A percentile compares a stretch with the other conserved stretches of the same genome.
Evolutionary conservation across 495 filamentous ascomycete species (phyloP).

Genomic region (Rhizodiscina lignyota): DNA sequence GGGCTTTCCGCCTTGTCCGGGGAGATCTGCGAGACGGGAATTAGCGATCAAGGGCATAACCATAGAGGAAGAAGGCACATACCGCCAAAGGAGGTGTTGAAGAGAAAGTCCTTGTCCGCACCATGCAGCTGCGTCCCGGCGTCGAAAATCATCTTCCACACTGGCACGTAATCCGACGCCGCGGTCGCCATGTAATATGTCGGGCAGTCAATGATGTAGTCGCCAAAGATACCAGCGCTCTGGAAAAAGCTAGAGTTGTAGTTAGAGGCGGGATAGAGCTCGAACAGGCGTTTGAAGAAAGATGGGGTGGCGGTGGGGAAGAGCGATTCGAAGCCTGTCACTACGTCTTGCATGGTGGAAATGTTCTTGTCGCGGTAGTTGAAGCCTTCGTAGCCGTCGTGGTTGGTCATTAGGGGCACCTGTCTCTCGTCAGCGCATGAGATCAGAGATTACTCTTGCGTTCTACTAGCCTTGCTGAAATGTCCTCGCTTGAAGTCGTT

Average conservation of each 20-base stretch:
- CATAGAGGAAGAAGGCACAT: too few relatives aligned
- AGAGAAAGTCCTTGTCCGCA: constrained; percentile 1
- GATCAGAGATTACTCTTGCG: too few relatives aligned
- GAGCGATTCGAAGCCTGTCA: too few relatives aligned
- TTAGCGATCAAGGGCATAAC: too few relatives aligned
- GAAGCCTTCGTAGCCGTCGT: constrained; percentile 5
- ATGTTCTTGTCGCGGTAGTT: too few relatives aligned
- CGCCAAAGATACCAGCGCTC: constrained; percentile 7
- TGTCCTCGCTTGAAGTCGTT: constrained; percentile 4
- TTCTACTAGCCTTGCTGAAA: constrained; percentile 8
- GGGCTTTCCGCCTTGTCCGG: too few relatives aligned
- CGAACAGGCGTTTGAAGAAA: constrained; percentile 2
- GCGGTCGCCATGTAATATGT: constrained; percentile 5
- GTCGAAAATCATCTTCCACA: constrained; percentile 7
- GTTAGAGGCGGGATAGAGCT: constrained; percentile 4
- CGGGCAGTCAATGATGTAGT: constrained; percentile 5
- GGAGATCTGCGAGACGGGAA: too few relatives aligned
- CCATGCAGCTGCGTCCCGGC: constrained; percentile 4
- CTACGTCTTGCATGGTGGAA: too few relatives aligned
- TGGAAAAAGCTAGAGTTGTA: constrained; percentile 11
- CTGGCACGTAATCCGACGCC: neutral
- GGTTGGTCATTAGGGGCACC: constrained; percentile 4
- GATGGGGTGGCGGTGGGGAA: constrained; percentile 2
- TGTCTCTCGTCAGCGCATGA: too few relatives aligned
- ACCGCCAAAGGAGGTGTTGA: too few relatives aligned